Percentiles rank a stretch among this genome's conserved stretches.
These are phyloP conservation scores for Trichoderma pleuroti DNA, from an alignment of 2,329 filamentous ascomycete genomes.

Conservation along the genomic window DNA sequence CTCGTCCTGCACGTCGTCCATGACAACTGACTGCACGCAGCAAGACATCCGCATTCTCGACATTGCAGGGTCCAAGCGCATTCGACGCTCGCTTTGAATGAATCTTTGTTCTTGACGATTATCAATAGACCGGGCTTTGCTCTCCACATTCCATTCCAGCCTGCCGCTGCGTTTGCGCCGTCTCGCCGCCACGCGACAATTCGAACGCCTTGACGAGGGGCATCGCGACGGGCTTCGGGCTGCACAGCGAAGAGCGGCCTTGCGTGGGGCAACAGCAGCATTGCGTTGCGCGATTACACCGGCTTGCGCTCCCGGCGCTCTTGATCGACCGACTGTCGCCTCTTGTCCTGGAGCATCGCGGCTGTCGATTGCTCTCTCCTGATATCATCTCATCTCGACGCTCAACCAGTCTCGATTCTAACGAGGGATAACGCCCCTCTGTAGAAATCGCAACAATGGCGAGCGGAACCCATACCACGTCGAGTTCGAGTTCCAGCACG, in stretches of 20 bases:
- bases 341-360: constrained; percentile 25
- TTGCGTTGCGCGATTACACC: not conserved
- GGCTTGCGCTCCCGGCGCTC: constrained; percentile 13
- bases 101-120: not conserved
- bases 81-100: not conserved
- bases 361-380: not conserved
- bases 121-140: not conserved
- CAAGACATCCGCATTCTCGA: constrained; percentile 14
- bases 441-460: not conserved
- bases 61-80: constrained; percentile 16
- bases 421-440: constrained; percentile 17
- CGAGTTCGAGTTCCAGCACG: constrained; percentile 19
- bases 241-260: not conserved
- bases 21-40: constrained; percentile 17
- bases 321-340: constrained; percentile 24
- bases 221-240: not conserved
- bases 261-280: not conserved
- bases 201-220: not conserved
- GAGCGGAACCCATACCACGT: constrained; percentile 26
- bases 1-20: constrained; percentile 15
- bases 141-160: constrained; percentile 18
- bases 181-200: not conserved
- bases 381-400: not conserved
- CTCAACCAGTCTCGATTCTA: constrained; percentile 13
- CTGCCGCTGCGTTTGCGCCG: not conserved